A percentile compares a stretch with the other conserved stretches of the same genome.
phyloP scores from a whole-genome alignment of 2,329 filamentous ascomycete species.

The Fusarium sp. region DNA sequence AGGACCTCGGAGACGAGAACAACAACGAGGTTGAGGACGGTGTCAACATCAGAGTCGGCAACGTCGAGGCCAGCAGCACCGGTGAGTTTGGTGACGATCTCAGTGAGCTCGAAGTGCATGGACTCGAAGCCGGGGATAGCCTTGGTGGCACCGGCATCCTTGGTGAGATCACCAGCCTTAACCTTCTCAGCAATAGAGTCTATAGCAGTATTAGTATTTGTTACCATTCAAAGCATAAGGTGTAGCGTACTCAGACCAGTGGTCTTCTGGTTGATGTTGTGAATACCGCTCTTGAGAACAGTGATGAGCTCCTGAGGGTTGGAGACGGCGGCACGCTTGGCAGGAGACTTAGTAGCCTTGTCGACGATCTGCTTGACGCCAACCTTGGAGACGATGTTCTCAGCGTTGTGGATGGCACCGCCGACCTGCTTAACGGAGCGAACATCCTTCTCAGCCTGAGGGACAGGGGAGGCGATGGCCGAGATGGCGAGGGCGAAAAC shows the following conservation, averaged over 20 bases:
- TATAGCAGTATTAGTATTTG: neutral
- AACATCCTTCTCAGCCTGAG: neutral
- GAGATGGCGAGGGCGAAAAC: conserved; percentile 38
- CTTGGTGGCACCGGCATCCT: conserved; percentile 33
- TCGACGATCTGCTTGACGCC: conserved; percentile 11
- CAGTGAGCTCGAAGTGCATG: conserved; percentile 37
- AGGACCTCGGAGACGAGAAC: conserved; percentile 36
- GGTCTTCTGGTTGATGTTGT: conserved; percentile 17
- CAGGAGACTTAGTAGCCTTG: neutral
- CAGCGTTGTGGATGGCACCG: neutral
- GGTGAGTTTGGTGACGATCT: conserved; percentile 40
- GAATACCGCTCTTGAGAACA: neutral
- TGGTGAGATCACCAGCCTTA: conserved; percentile 33
- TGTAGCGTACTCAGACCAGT: conserved; percentile 5
- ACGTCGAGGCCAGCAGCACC: conserved; percentile 36
- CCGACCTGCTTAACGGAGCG: conserved; percentile 9
- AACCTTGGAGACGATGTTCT: neutral
- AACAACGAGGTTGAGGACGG: conserved; percentile 36
- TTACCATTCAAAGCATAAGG: rapidly evolving
- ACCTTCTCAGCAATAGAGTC: conserved; percentile 37
- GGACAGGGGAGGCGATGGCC: conserved; percentile 37
- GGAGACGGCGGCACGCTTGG: conserved; percentile 12
- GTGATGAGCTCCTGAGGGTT: conserved; percentile 3
- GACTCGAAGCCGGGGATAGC: conserved; percentile 28
- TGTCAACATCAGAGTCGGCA: conserved; percentile 39